Conservation (phyloP, 495 filamentous ascomycete genomes). For the Penicillium bovifimosum region DNA sequence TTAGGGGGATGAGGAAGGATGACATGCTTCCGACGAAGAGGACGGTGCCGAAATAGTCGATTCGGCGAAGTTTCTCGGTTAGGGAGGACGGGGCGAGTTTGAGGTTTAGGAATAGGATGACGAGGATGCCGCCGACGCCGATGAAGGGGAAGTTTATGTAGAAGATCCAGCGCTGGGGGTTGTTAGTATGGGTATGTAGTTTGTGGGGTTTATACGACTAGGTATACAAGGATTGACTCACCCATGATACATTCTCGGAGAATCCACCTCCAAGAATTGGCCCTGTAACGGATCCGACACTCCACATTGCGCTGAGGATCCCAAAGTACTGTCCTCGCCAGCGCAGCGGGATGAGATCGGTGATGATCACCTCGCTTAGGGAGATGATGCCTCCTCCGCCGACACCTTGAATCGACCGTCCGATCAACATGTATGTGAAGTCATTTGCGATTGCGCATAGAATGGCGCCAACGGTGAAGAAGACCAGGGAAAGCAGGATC, state of each 20-base stretch:
- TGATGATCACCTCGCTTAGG: conserved; percentile 62
- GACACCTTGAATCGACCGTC: conserved; percentile 62
- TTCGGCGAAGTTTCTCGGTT: conserved; percentile 38
- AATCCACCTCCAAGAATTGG: conserved; percentile 67
- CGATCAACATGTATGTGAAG: conserved; percentile 61
- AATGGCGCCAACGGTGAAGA: conserved; percentile 56
- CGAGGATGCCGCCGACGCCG: conserved; percentile 39
- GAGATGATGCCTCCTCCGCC: conserved; percentile 68
- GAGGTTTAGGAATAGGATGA: conserved; percentile 46
- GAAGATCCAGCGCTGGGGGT: conserved; percentile 49
- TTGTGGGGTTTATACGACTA: too few species aligned
- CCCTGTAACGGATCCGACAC: conserved; percentile 60
- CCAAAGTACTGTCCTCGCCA: conserved; percentile 46
- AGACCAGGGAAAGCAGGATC: conserved; percentile 42
- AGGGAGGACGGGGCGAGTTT: conserved; percentile 35
- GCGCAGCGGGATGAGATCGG: conserved; percentile 54
- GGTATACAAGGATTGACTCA: too few species aligned
- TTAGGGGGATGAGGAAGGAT: conserved; percentile 44
- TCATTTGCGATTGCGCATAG: conserved; percentile 49
- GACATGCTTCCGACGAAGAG: conserved; percentile 49
- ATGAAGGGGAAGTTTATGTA: conserved; percentile 55
- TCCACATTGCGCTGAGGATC: conserved; percentile 53
- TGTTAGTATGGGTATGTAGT: too few species aligned
- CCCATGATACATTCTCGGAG: conserved; percentile 59
- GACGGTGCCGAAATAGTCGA: conserved; percentile 57